Conservation (phyloP, 805 yeast species). For the Hanseniaspora thailandica region DNA sequence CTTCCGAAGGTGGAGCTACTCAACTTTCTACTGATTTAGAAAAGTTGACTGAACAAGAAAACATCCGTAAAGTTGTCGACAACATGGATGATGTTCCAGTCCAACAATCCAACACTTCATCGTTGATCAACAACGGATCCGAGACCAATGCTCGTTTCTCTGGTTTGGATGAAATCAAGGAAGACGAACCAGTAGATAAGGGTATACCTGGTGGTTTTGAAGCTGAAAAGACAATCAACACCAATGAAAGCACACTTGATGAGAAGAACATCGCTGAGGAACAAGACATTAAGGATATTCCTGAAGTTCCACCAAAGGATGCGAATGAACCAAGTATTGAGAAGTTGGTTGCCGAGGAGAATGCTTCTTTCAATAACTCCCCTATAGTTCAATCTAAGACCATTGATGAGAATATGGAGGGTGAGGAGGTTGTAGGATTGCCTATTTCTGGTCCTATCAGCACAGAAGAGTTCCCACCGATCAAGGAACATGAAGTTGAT, state of each 20-base stretch:
- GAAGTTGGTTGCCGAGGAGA: conserved; percentile 9
- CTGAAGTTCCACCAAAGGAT: conserved; percentile 2
- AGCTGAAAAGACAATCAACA: neutral
- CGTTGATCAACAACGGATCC: conserved; percentile 87
- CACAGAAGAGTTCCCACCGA: conserved; percentile 47
- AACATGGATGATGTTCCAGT: conserved; percentile 29
- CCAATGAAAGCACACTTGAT: conserved; percentile 2
- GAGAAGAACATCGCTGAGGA: neutral
- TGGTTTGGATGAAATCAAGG: neutral
- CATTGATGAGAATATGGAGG: neutral
- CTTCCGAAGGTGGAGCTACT: conserved; percentile 22
- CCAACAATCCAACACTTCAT: conserved; percentile 75
- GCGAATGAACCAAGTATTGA: neutral
- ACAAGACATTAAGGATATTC: conserved; percentile 5
- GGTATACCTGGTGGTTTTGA: conserved; percentile 24
- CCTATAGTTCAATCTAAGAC: neutral
- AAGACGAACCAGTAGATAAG: conserved; percentile 21
- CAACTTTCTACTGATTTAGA: conserved; percentile 32
- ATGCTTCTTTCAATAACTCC: conserved; percentile 14
- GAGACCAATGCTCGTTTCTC: conserved; percentile 36
- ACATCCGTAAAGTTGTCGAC: neutral
- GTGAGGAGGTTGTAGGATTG: neutral
- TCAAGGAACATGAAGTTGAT: conserved; percentile 42
- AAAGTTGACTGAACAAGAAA: neutral
- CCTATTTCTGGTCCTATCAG: conserved; percentile 15